Percentiles rank a stretch among this genome's conserved stretches.
phyloP scores from a whole-genome alignment of 805 yeast genomes.

The Suhomyces xylopsoci region DNA sequence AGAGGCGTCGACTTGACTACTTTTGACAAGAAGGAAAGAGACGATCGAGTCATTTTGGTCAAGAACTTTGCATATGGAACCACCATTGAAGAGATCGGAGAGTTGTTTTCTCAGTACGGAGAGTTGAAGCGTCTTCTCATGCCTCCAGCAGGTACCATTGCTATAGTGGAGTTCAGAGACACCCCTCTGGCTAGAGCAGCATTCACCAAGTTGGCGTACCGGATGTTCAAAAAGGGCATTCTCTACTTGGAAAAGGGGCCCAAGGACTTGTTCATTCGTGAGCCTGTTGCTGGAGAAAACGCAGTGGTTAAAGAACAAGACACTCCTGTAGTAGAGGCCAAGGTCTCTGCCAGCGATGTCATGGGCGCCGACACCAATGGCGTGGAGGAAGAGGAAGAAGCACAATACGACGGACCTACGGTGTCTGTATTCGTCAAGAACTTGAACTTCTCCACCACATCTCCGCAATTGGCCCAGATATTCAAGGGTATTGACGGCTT shows the following conservation, averaged over 20 bases:
- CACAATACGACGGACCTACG: conserved; percentile 62
- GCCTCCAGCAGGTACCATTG: conserved; percentile 97
- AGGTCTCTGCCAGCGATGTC: conserved; percentile 44
- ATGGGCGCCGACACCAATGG: conserved; percentile 23
- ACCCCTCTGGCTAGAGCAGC: conserved; percentile 84
- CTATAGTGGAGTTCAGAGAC: conserved; percentile 86
- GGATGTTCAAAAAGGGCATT: conserved; percentile 83
- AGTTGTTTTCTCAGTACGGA: conserved; percentile 77
- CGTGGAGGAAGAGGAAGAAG: conserved; percentile 33
- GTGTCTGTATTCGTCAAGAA: conserved; percentile 90
- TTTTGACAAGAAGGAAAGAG: conserved; percentile 65
- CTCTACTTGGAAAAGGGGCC: conserved; percentile 95
- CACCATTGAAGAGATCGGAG: conserved; percentile 73
- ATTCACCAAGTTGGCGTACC: conserved; percentile 80
- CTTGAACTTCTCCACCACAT: conserved; percentile 78
- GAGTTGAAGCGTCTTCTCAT: conserved; percentile 74
- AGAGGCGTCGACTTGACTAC: conserved; percentile 81
- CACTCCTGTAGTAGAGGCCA: conserved; percentile 41
- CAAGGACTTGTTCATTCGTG: conserved; percentile 65
- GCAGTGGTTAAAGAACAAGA: conserved; percentile 22
- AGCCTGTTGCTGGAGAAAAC: conserved; percentile 38
- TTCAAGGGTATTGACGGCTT: conserved; percentile 79
- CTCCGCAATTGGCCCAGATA: conserved; percentile 49
- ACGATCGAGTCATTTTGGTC: conserved; percentile 75
- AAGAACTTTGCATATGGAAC: conserved; percentile 93